Conservation (phyloP, 148 eudicot species). For the Arctostaphylos glauca region DNA sequence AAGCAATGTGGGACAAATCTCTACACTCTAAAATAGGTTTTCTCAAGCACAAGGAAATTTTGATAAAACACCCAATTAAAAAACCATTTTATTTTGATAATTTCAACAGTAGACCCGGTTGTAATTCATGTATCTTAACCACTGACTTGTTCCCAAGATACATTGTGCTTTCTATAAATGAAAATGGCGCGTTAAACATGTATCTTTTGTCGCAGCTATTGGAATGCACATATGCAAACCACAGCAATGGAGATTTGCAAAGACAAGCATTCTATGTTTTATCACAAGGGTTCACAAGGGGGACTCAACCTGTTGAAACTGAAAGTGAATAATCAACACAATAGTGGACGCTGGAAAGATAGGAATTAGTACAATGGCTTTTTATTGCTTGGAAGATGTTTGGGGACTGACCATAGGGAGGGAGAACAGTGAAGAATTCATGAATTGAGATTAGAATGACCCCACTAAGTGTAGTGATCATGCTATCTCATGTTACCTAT, state of each 20-base stretch:
- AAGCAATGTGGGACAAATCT: no score
- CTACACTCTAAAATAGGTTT: no score
- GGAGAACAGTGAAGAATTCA: neutral
- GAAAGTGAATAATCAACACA: neutral
- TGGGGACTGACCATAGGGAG: neutral
- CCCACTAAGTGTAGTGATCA: neutral
- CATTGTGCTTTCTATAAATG: neutral
- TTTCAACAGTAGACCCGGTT: no score
- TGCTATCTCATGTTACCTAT: constrained; percentile 6
- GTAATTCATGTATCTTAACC: neutral
- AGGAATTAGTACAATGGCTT: neutral
- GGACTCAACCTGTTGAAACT: neutral
- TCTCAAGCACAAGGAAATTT: no score
- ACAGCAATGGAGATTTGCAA: neutral
- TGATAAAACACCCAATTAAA: no score
- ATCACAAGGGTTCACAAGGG: neutral
- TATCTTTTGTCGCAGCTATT: neutral
- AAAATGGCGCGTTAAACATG: neutral
- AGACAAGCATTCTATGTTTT: neutral
- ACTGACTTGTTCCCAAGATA: neutral
- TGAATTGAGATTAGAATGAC: constrained; percentile 2
- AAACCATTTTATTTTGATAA: no score
- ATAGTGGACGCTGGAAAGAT: neutral
- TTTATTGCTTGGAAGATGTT: neutral
- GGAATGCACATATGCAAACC: neutral